Base-by-base conservation (phyloP, 768 basidiomycete species). In the Phaffia australis region DNA sequence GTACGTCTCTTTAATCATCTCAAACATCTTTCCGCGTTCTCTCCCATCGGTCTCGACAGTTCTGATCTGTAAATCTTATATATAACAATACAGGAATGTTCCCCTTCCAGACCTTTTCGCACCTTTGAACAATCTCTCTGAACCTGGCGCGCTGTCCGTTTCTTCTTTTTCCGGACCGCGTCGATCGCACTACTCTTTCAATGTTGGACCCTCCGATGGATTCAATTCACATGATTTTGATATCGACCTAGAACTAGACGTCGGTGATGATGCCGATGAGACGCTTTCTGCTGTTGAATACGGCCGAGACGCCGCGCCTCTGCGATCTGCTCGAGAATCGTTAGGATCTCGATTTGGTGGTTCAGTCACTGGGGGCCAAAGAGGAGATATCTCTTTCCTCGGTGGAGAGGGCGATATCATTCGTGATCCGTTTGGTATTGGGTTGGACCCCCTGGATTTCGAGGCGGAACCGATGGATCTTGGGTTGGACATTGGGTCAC, bases 391-490 rank as follows among this genome's bases (percentile, higher is more conserved):
- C 27, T 63, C 62, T 23, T 18, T 63, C 21, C 15, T 49, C 16
- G 51, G n/a, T 4, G 65, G 65, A 5, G 65, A 66, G 42, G 46
- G 74, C 35, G 35, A 42, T 88, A 88, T 27, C 35, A 42, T 42
- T 11, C 35, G 35, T 42, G 35, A 42, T 42, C 35, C 35, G 35
- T 42, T 42, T 42, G 35, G 35, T 42, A 42, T 4, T 42, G 35
- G 4, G 35, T 42, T 42, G 35, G 35, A 42, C 35, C 35, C 35
- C 35, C 11, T 42, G 11, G 35, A 42, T 42, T 42, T 42, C 11
- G 35, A 42, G 11, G 35, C 35, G 64, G 65, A 25, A 56, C 61
- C 56, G 63, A 69, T 60, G 9, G 71, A 68, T 29, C 52, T 63
- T 32, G 61, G 50, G 5, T 63, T 70, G 60, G 71, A 71, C 64